Base-by-base conservation (phyloP, 495 filamentous ascomycete species). In the Amphirosellinia nigrospora region DNA sequence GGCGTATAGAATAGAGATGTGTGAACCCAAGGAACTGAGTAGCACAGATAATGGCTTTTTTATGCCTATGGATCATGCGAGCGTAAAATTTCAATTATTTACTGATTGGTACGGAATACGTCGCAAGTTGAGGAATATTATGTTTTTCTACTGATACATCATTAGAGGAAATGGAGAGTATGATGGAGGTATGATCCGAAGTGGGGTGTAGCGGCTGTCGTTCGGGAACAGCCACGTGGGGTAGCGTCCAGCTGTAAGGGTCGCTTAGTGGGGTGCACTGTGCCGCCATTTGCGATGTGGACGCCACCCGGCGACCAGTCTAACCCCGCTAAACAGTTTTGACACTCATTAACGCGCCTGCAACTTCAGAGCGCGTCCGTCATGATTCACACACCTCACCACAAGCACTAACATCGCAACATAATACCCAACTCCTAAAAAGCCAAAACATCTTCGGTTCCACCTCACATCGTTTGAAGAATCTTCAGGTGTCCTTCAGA, bases 151-250 rank as follows among this genome's bases (percentile, higher is more conserved):
- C n/a, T n/a, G 34, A 36, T 36, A 7, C 34, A 36, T 36, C 34
- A 36, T 36, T 36, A 36, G 34, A n/a, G n/a, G n/a, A n/a, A n/a
- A n/a, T n/a, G n/a, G n/a, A n/a, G n/a, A n/a, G n/a, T n/a, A n/a
- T n/a, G n/a, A n/a, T n/a, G n/a, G 34, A 36, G 34, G 46, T 50
- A 2, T 19, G n/a, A 50, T 84, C 85, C 0, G 92, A 87, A 89
- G 89, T 7, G 94, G 26, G 77, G 30, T 26, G 52, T 55, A 16
- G 52, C 52, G 23, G 52, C 45, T 48, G 28, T 26, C 32, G 26
- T 52, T 1, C 6, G 26, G 28, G 9, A n/a, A 16, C 10, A 32
- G 30, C 52, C 52, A 56, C 52, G 23, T 32, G 52, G 46, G 46
- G 46, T 21, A 50, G 48, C 13, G 48, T 52, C 21, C 48, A 26